Evolutionary conservation across 768 basidiomycete species (phyloP), one percentile per base, ranked within the genome.

Genomic region (Boletus rubropictus): DNA sequence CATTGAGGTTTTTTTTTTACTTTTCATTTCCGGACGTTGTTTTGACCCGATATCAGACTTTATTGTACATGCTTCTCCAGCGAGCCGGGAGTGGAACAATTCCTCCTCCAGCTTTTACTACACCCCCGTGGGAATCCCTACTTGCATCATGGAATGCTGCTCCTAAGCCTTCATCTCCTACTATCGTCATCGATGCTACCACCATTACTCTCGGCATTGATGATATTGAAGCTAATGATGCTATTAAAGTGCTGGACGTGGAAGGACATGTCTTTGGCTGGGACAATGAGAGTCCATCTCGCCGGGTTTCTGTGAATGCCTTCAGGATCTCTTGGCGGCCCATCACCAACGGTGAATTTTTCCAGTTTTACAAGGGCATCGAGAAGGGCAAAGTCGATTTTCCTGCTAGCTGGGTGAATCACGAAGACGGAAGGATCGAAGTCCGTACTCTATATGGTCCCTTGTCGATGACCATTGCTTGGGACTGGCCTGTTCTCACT

Each of bases 51-150:
- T 22, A 21, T 35, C 33, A 81, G 76, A 99, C 96, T 0, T 72
- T 98, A 21, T 72, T 98, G 3, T 98, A 97, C 66, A 97, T 97
- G 91, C 80, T 95, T 10, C 61, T 94, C 4, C 95, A 92, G 62
- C 78, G 81, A 38, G 80, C 86, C 15, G 87, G 86, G 32, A 79
- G 72, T 0, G 86, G 88, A 3, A 89, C 90, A 3, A 72, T 88
- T 33, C 80, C 90, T 5, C 94, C 96, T 0, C 71, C 74, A 0
- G 85, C 81, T 3, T 91, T 93, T 61, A 66, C 78, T 3, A 58
- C 72, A 0, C 96, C 96, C 0, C 72, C 80, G 7, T 98, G 90
- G 83, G 66, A 70, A 2, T 63, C 71, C 5, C 70, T 86, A n/a
- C 62, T 71, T 10, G 63, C 62, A 27, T 55, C 62, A 5, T 81